Conservation (phyloP, 1,139 yeast genomes). For the Citeromyces hawaiiensis region DNA sequence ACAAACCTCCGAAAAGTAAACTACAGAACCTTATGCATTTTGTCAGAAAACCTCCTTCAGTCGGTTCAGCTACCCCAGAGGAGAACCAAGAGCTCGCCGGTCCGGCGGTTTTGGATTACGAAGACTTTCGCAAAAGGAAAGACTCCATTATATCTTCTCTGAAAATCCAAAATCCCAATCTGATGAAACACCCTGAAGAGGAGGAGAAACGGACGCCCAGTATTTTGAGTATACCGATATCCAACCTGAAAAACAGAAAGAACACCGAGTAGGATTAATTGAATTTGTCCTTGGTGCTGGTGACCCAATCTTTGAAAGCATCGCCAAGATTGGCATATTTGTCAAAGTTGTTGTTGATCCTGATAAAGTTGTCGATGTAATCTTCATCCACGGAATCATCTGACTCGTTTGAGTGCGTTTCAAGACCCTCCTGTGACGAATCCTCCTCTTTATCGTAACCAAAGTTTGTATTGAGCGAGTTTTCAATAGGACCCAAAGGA, state of each 20-base stretch:
- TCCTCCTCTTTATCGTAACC: constrained; percentile 4
- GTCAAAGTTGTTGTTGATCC: constrained; percentile 18
- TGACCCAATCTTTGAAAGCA: constrained; percentile 19
- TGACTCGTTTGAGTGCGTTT: background rate
- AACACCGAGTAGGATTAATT: background rate
- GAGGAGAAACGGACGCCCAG: constrained; percentile 2
- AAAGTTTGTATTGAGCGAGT: constrained; percentile 5
- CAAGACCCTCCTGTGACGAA: constrained; percentile 6
- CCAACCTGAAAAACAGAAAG: constrained; percentile 4
- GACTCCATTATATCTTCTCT: constrained; percentile 1
- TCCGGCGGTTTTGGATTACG: background rate
- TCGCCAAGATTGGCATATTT: constrained; percentile 16
- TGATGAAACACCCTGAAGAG: background rate
- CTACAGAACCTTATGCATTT: background rate
- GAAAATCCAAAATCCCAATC: background rate
- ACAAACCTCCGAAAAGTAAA: background rate
- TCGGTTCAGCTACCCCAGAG: background rate
- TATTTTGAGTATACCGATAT: constrained; percentile 4
- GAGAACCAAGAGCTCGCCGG: background rate
- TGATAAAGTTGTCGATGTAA: constrained; percentile 15
- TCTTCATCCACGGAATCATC: constrained; percentile 3
- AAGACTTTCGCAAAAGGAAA: background rate
- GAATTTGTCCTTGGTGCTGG: constrained; percentile 4
- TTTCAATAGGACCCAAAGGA: constrained; percentile 2
- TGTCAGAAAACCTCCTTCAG: background rate